Conservation (phyloP, 2,329 filamentous ascomycete genomes). For the Sarocladiaceae sp. region DNA sequence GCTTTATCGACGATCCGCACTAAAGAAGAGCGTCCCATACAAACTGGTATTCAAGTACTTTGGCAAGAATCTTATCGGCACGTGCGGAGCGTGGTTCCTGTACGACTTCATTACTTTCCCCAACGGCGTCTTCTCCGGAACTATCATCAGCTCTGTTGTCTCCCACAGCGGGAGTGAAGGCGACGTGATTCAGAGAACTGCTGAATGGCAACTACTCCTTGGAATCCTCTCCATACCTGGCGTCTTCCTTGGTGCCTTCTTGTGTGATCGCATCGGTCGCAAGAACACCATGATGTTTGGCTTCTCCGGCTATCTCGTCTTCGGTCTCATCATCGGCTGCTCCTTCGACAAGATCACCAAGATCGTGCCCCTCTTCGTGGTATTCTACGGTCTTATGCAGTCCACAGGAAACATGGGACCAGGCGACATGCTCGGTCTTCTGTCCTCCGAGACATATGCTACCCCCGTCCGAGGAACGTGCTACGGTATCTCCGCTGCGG, state of each 20-base stretch:
- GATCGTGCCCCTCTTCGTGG: conserved; percentile 46
- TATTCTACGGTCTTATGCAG: conserved; percentile 49
- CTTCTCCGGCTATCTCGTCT: conserved; percentile 44
- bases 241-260: conserved; percentile 42
- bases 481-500: conserved; percentile 45
- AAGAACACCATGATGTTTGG: conserved; percentile 47
- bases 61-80: conserved; percentile 49
- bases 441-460: conserved; percentile 46
- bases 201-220: conserved; percentile 44
- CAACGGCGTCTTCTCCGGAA: conserved; percentile 41
- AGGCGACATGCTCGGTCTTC: conserved; percentile 44
- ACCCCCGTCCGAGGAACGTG: conserved; percentile 48
- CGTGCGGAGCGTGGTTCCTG: conserved; percentile 52
- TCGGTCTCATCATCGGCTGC: conserved; percentile 47
- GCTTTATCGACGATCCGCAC: conserved; percentile 48
- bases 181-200: conserved; percentile 24
- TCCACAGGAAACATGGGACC: conserved; percentile 45
- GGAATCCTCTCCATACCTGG: conserved; percentile 41
- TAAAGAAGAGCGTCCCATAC: conserved; percentile 48
- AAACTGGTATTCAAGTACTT: conserved; percentile 43
- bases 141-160: conserved; percentile 27
- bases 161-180: background rate
- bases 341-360: conserved; percentile 42
- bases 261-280: conserved; percentile 43
- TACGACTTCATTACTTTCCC: conserved; percentile 45